Evolutionary conservation across 2,329 filamentous ascomycete genomes (phyloP), one percentile per base, ranked within the genome.

Genomic region (Podosphaera xanthii): DNA sequence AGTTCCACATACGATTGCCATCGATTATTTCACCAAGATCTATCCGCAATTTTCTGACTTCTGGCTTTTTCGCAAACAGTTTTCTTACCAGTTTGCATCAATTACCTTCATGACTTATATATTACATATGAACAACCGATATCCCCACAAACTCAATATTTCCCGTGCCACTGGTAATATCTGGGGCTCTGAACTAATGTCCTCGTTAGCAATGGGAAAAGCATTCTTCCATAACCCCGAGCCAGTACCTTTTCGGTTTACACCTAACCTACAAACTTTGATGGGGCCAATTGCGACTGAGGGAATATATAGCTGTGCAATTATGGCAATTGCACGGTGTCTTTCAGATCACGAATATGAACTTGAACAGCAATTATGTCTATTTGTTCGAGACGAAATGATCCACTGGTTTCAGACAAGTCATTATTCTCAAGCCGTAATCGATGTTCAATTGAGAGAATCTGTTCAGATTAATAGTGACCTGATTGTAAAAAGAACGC

Each of bases 71-170:
- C 86, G 92, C 61, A 84, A 90, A 61, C 90, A 95, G 64, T 95
- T 98, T 73, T 86, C 88, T 31, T 96, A 97, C 75, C 92, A 98
- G 72, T 83, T 95, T 62, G 91, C 92, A 30, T 82, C 90, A 1
- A 78, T 97, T 63, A 95, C 92, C 0, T 98, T 98, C 74, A 95
- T 98, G 86, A 97, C 92, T 3, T 98, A 97, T 69, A 85, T 96
- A 61, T 84, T 99, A 74, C 91, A 91, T 73, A 97, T 98, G 82
- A 88, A 91, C 69, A 88, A 88, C 70, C 86, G 92, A 36, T 95
- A 92, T 71, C 94, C 92, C 4, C 88, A 90, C 71, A 98, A 98
- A 77, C 84, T 97, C 71, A 85, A 86, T 72, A 94, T 98, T 67
- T 85, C 88, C 9, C 84, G 89, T 33, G 80, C 80, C 36, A 89